phyloP scores from a whole-genome alignment of 768 basidiomycete genomes.

The Auricularia cornea region DNA sequence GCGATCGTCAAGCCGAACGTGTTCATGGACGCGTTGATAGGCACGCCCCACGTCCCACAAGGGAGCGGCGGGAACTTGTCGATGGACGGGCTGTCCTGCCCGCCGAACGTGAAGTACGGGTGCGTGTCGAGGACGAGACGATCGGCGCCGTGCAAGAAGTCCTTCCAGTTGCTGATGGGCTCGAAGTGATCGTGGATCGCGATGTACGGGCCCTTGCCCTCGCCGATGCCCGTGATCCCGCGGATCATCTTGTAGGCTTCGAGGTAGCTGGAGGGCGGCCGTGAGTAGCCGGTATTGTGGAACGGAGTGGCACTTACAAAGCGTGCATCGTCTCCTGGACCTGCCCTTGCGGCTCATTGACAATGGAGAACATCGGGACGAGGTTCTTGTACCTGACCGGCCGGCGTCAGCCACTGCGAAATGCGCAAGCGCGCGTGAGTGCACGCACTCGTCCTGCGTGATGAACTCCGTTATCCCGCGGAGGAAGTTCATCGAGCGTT shows the following conservation, averaged over 20 bases:
- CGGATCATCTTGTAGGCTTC: slow-evolving; percentile 82
- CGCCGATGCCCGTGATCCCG: slow-evolving; percentile 66
- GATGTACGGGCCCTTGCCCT: slow-evolving; percentile 78
- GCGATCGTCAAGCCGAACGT: slow-evolving; percentile 73
- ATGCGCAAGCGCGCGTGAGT: too few species aligned
- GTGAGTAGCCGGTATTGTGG: slow-evolving; percentile 1
- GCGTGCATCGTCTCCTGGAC: slow-evolving; percentile 52
- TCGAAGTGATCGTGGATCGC: slow-evolving; percentile 86
- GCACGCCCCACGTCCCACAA: slow-evolving; percentile 61
- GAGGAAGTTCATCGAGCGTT: slow-evolving; percentile 82
- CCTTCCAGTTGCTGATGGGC: slow-evolving; percentile 52
- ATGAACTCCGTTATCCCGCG: slow-evolving; percentile 89
- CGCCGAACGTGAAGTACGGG: slow-evolving; percentile 72
- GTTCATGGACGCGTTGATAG: slow-evolving; percentile 65
- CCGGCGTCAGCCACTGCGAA: neutral
- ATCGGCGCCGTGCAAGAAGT: slow-evolving; percentile 72
- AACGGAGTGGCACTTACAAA: neutral
- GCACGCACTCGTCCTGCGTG: slow-evolving; percentile 53
- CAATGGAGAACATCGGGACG: slow-evolving; percentile 76
- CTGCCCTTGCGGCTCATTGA: slow-evolving; percentile 72
- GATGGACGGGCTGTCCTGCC: slow-evolving; percentile 53
- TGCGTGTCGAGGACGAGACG: slow-evolving; percentile 77
- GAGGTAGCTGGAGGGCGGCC: slow-evolving; percentile 57
- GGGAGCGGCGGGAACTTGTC: slow-evolving; percentile 49
- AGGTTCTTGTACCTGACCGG: slow-evolving; percentile 52